phyloP scores from a whole-genome alignment of 371 early-diverging fungal species.

The Circinella minor region DNA sequence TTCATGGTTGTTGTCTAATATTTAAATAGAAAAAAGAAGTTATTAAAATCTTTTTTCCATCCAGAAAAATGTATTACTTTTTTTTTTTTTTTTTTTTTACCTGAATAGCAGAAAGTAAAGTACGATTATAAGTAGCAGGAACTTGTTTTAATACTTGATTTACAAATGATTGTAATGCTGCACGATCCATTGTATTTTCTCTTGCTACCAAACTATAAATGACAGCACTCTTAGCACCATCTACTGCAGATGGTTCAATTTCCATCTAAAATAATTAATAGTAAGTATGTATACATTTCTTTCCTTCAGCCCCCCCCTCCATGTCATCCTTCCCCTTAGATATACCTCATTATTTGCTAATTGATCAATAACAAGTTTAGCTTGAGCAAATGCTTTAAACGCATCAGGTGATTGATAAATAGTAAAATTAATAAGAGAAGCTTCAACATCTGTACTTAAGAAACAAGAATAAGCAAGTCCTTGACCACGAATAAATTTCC shows the following conservation, averaged over 20 bases:
- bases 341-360: conserved; percentile 51
- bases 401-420: conserved; percentile 67
- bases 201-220: conserved; percentile 62
- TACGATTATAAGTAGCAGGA: conserved; percentile 57
- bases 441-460: conserved; percentile 53
- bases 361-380: conserved; percentile 58
- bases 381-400: conserved; percentile 64
- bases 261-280: conserved; percentile 31
- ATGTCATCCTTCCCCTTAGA: no score
- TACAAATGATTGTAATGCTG: conserved; percentile 65
- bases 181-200: conserved; percentile 62
- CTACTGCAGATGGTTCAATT: conserved; percentile 60
- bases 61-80: no score
- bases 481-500: conserved; percentile 72
- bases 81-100: conserved; percentile 24
- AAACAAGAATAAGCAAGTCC: conserved; percentile 68
- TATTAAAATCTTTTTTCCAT: background rate
- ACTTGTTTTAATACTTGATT: conserved; percentile 64
- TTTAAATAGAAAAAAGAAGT: background rate
- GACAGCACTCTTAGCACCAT: conserved; percentile 71
- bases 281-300: no score
- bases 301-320: no score
- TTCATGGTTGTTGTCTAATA: conserved; percentile 51
- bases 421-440: conserved; percentile 58
- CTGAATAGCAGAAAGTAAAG: conserved; percentile 52